Base-by-base conservation (phyloP, 2,329 filamentous ascomycete species). In the Orbilia javanica region DNA sequence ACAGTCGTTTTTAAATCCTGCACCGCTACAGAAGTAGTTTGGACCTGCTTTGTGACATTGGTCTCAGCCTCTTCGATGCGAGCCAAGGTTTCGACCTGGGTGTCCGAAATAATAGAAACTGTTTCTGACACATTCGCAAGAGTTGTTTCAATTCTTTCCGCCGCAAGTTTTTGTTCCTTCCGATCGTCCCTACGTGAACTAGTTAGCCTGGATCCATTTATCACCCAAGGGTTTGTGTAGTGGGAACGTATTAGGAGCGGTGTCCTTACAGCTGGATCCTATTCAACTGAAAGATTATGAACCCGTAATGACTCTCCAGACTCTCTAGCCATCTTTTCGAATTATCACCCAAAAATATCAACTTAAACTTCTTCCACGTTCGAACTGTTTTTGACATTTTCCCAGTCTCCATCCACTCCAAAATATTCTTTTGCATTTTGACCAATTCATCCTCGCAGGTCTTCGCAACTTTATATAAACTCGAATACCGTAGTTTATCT, bases 291-390 rank as follows among this genome's bases (percentile, higher is more conserved):
- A 69, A 62, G 1, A 25, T 22, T 22, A 75, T 68, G 3, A 46
- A 22, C 6, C 64, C 50, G 18, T 62, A 53, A 25, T 68, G 44
- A 27, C 36, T 46, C 25, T 44, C 42, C 15, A 72, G 15, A 6
- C 46, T 29, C 25, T 53, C 27, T 11, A 66, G 48, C 34, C 60
- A 63, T 10, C 31, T 72, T 44, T 31, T 71, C 2, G 50, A 20
- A 34, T 72, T 50, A 11, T 67, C 29, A 1, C 66, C 74, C 34
- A 72, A 22, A 34, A 72, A 64, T 2, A 64, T 60, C 4, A 27
- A n/a, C 53, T 78, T 78, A 34, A 78, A 72, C 25, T 64, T 78
- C 6, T 18, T 34, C 74, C 74, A 78, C 4, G 39, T 72, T 5
- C 46, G 13, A 6, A 67, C 11, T 5, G 39, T 34, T 18, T 34